Conservation (phyloP, 2,329 filamentous ascomycete genomes). For the Botrytis paeoniae region DNA sequence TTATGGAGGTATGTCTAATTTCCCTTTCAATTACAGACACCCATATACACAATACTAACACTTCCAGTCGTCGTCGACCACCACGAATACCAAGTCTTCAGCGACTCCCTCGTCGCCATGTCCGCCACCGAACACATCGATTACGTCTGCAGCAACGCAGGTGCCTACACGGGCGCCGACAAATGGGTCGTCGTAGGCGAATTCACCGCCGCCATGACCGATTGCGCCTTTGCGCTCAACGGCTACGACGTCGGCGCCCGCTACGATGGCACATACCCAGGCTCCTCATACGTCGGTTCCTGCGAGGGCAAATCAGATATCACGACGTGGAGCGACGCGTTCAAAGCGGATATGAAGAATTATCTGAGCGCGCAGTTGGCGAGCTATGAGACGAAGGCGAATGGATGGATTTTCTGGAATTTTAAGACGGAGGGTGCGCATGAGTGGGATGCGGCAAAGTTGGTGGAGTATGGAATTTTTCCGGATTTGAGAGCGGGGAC, state of each 20-base stretch:
- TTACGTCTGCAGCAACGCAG: slow-evolving; percentile 53
- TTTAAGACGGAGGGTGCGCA: slow-evolving; percentile 54
- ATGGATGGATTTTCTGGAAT: slow-evolving; percentile 58
- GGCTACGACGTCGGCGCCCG: slow-evolving; percentile 58
- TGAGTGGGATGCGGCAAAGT: slow-evolving; percentile 52
- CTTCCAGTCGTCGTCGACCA: slow-evolving; percentile 53
- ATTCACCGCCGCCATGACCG: slow-evolving; percentile 66
- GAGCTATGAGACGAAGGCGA: slow-evolving; percentile 48
- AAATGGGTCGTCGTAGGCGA: slow-evolving; percentile 69
- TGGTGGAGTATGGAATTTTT: slow-evolving; percentile 51
- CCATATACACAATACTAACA: slow-evolving; percentile 51
- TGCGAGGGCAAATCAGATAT: slow-evolving; percentile 54
- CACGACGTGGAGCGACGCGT: slow-evolving; percentile 41
- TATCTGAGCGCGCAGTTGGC: slow-evolving; percentile 56
- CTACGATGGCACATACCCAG: slow-evolving; percentile 52
- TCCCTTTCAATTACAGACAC: slow-evolving; percentile 40
- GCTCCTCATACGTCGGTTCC: slow-evolving; percentile 48
- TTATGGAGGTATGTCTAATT: slow-evolving; percentile 38
- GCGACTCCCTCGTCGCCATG: slow-evolving; percentile 48
- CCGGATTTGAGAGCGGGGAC: slow-evolving; percentile 39
- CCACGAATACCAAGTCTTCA: slow-evolving; percentile 68
- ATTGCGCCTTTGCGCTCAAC: slow-evolving; percentile 52
- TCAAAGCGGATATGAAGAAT: slow-evolving; percentile 46
- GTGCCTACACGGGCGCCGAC: slow-evolving; percentile 50
- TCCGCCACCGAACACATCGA: slow-evolving; percentile 52